A percentile compares a stretch with the other conserved stretches of the same genome.
These are phyloP conservation scores for Geotrichum candidum DNA, from an alignment of 1,139 yeast genomes.

Conservation along the genomic window DNA sequence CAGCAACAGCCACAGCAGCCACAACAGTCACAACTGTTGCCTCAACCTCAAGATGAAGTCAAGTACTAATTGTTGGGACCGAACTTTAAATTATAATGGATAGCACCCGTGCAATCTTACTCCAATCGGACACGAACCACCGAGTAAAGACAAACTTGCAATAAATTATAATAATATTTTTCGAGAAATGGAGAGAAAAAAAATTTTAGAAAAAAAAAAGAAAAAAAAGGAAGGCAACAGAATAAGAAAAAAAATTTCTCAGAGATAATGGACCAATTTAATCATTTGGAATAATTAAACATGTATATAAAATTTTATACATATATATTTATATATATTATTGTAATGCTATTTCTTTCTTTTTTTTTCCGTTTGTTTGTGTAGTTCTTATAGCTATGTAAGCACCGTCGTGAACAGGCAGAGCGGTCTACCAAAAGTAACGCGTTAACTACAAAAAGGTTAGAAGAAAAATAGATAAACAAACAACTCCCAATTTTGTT, in stretches of 20 bases:
- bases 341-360: too few species aligned
- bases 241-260: too few species aligned
- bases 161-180: background rate
- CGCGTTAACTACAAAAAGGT: background rate
- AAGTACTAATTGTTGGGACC: background rate
- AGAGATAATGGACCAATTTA: background rate
- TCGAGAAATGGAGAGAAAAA: background rate
- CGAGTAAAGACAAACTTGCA: background rate
- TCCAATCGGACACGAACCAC: background rate
- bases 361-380: too few species aligned
- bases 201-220: background rate
- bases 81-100: background rate
- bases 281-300: background rate
- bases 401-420: too few species aligned
- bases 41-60: background rate
- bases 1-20: conserved; percentile 3
- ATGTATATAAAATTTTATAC: too few species aligned
- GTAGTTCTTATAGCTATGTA: too few species aligned
- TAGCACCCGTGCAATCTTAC: background rate
- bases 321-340: too few species aligned
- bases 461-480: too few species aligned
- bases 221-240: background rate
- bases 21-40: background rate
- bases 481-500: too few species aligned
- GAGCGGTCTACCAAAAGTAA: too few species aligned